phyloP scores from a whole-genome alignment of 139 green algal genomes.

The Auxenochlorella pyrenoidosa region DNA sequence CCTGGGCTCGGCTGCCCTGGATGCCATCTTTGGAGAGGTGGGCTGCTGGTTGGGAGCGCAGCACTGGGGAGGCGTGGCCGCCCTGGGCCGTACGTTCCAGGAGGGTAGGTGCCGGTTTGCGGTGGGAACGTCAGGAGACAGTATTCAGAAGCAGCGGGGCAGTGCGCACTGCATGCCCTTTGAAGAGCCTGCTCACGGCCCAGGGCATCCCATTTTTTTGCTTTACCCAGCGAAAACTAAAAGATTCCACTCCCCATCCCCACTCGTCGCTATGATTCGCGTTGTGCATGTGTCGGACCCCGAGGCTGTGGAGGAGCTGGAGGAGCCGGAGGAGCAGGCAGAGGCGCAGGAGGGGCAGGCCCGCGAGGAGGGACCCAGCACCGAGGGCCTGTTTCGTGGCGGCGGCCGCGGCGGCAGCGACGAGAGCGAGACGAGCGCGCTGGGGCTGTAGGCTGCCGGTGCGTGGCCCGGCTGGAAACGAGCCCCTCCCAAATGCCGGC shows the following conservation, averaged over 20 bases:
- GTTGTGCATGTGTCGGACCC: not conserved
- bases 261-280: not conserved
- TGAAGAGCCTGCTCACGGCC: no score
- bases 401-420: not conserved
- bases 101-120: not conserved
- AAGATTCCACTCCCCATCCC: no score
- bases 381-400: not conserved
- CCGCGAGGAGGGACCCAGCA: not conserved
- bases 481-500: not conserved
- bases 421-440: not conserved
- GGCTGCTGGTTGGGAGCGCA: not conserved
- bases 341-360: not conserved
- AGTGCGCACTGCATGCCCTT: no score
- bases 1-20: not conserved
- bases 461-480: no score
- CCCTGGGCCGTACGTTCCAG: not conserved
- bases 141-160: no score
- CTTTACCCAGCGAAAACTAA: no score
- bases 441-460: not conserved
- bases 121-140: no score
- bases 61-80: not conserved
- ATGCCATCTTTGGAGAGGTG: constrained; percentile 13
- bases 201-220: no score
- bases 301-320: not conserved
- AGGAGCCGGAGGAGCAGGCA: not conserved